Evolutionary conservation across 1,284 basidiomycete genomes (phyloP).

Genomic region (Pholiota adiposa): DNA sequence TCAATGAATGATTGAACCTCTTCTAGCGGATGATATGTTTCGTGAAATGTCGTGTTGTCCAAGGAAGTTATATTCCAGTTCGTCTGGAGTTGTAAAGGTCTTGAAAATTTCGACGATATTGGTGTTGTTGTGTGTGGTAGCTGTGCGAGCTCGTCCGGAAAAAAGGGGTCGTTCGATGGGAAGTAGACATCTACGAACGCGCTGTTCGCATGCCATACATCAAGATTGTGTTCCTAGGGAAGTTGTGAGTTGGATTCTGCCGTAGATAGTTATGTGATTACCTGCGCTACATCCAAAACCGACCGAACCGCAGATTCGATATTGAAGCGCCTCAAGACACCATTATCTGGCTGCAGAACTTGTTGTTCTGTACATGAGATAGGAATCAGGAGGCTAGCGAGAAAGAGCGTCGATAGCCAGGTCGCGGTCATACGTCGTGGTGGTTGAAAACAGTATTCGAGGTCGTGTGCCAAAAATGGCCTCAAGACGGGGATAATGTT

Average conservation of each 20-base stretch:
- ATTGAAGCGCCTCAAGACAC: conserved; percentile 13
- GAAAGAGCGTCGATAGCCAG: background rate
- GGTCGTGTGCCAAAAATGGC: conserved; percentile 1
- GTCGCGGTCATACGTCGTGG: background rate
- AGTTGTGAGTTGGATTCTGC: background rate
- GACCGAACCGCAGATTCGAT: background rate
- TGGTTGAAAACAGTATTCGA: background rate
- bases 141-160: conserved; percentile 27
- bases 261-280: background rate
- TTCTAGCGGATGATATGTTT: conserved; percentile 53
- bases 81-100: background rate
- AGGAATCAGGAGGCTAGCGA: background rate
- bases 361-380: background rate
- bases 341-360: conserved; percentile 2
- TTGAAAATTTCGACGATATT: conserved; percentile 19
- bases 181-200: conserved; percentile 43
- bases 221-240: conserved; percentile 38
- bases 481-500: background rate
- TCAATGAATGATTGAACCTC: conserved; percentile 58
- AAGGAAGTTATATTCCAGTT: conserved; percentile 39
- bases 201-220: conserved; percentile 43
- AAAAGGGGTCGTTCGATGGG: conserved; percentile 22
- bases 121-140: conserved; percentile 31
- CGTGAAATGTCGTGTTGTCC: conserved; percentile 51
- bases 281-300: conserved; percentile 7